Conservation (phyloP, 805 yeast genomes). For the Trichomonascus vanleenenianus region DNA sequence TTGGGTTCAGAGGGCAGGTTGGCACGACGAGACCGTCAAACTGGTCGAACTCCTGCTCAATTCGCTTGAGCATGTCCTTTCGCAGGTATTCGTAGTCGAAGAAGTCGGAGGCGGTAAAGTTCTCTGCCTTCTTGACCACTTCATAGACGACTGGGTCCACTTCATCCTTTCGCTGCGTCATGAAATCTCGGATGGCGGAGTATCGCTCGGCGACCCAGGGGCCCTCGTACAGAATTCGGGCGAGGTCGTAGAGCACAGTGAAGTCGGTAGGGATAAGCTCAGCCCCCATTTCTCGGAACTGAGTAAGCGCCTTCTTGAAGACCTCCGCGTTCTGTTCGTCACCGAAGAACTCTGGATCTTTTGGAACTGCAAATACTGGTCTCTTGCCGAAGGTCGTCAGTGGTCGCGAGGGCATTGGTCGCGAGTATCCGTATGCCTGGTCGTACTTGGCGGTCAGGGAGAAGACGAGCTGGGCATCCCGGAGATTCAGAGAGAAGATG, state of each 20-base stretch:
- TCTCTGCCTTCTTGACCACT: constrained; percentile 73
- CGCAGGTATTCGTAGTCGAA: constrained; percentile 84
- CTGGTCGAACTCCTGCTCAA: constrained; percentile 44
- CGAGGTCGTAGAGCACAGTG: constrained; percentile 67
- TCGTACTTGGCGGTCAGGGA: constrained; percentile 67
- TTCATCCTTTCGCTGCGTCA: constrained; percentile 61
- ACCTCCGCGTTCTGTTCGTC: constrained; percentile 70
- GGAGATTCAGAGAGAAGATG: constrained; percentile 65
- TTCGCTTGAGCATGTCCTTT: constrained; percentile 64
- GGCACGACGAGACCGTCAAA: constrained; percentile 83
- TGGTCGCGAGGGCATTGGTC: constrained; percentile 65
- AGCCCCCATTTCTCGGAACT: constrained; percentile 47
- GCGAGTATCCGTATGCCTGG: constrained; percentile 69
- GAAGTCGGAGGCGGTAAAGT: constrained; percentile 72
- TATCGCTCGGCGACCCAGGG: constrained; percentile 98
- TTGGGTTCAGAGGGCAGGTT: constrained; percentile 89
- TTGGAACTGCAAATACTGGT: constrained; percentile 73
- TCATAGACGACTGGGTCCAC: constrained; percentile 77
- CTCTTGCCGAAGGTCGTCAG: constrained; percentile 46
- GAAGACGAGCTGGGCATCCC: constrained; percentile 78
- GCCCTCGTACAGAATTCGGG: constrained; percentile 87
- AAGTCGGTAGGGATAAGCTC: constrained; percentile 61
- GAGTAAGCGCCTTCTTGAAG: constrained; percentile 53
- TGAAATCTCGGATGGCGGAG: constrained; percentile 68
- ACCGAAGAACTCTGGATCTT: constrained; percentile 66